Conservation (phyloP, 208 protist genomes). For the Phytomonas francai region DNA sequence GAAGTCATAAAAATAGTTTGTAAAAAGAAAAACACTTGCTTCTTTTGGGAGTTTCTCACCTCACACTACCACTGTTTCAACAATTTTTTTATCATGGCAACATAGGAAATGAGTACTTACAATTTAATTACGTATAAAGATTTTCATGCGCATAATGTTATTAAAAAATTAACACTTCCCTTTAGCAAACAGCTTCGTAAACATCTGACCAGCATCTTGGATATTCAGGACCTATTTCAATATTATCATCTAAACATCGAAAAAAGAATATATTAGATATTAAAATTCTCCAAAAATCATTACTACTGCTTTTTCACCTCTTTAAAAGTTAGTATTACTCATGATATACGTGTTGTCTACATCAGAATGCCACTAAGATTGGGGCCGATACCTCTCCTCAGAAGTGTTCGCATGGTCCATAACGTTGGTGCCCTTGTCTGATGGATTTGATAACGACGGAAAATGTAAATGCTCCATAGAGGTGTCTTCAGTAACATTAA, state of each 20-base stretch:
- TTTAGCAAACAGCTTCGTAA: background rate
- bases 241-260: background rate
- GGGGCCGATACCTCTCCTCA: background rate
- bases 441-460: background rate
- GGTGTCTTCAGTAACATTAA: background rate
- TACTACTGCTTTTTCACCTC: background rate
- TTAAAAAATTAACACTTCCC: background rate
- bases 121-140: background rate
- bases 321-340: background rate
- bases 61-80: background rate
- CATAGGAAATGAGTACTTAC: background rate
- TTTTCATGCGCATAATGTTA: background rate
- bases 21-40: background rate
- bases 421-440: background rate
- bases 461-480: background rate
- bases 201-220: background rate
- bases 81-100: background rate
- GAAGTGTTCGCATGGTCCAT: background rate
- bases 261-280: background rate
- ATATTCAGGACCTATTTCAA: background rate
- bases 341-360: background rate
- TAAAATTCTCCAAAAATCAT: background rate
- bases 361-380: background rate
- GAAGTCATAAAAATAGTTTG: background rate
- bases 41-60: background rate